Percentiles rank a stretch among this genome's conserved stretches.
Conservation (phyloP, 106 monocot species). For the Dioscorea alata region DNA sequence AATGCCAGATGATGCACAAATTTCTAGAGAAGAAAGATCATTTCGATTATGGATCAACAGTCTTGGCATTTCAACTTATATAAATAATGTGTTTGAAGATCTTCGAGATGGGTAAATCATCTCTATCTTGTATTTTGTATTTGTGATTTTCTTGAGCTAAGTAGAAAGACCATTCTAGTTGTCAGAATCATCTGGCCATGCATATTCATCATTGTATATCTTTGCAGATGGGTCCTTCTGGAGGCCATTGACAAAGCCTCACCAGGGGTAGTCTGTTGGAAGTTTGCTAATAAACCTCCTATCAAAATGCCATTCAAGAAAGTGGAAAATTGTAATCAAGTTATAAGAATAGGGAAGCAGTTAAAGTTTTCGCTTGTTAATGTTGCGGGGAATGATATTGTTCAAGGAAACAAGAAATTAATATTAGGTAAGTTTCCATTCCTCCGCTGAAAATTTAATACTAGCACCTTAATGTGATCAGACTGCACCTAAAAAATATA, state of each 20-base stretch:
- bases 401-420: conserved; percentile 96
- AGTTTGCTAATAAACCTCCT: conserved; percentile 85
- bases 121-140: not conserved
- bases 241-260: conserved; percentile 93
- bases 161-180: not conserved
- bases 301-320: conserved; percentile 97
- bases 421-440: conserved; percentile 51
- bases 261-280: conserved; percentile 88
- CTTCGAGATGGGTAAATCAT: conserved; percentile 35
- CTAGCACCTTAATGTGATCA: too few relatives aligned
- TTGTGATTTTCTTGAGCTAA: not conserved
- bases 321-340: conserved; percentile 98
- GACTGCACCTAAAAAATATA: too few relatives aligned
- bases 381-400: conserved; percentile 93
- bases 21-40: conserved; percentile 73
- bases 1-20: conserved; percentile 53
- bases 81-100: conserved; percentile 39
- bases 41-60: conserved; percentile 47
- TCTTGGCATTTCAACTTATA: conserved; percentile 33
- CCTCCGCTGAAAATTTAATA: too few relatives aligned
- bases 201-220: conserved; percentile 16
- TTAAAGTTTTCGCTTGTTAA: conserved; percentile 91
- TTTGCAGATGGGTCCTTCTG: conserved; percentile 87
- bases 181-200: not conserved
- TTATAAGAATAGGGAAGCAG: conserved; percentile 75